Evolutionary conservation across 768 basidiomycete species (phyloP).

Genomic region (Suillus subalutaceus): DNA sequence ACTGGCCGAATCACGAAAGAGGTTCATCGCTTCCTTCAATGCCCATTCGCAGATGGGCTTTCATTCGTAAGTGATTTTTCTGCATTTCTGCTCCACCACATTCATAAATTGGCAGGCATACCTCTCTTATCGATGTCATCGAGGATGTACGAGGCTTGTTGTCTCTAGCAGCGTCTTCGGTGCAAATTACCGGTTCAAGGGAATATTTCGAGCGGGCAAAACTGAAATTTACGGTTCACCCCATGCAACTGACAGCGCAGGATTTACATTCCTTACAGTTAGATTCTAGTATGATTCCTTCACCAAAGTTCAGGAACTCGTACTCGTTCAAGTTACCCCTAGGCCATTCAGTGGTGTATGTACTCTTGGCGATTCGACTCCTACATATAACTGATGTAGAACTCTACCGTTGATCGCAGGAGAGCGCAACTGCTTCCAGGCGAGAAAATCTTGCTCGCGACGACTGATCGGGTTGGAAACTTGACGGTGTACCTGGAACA

Average conservation of each 20-base stretch:
- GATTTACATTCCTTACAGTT: constrained; percentile 32
- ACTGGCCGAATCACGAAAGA: constrained; percentile 13
- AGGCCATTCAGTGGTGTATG: constrained; percentile 20
- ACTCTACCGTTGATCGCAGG: constrained; percentile 21
- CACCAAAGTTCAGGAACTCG: constrained; percentile 21
- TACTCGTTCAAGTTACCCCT: constrained; percentile 23
- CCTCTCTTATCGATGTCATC: constrained; percentile 8
- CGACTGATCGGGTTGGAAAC: constrained; percentile 37
- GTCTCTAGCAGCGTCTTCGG: not conserved
- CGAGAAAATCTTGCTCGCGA: constrained; percentile 45
- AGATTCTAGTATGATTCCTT: constrained; percentile 24
- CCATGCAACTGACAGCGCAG: constrained; percentile 31
- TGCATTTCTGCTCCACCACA: not conserved
- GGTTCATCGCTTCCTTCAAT: constrained; percentile 26
- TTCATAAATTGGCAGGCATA: constrained; percentile 10
- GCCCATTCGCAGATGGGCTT: constrained; percentile 6
- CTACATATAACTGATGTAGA: not conserved
- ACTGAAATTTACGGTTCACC: constrained; percentile 24
- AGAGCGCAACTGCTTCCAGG: constrained; percentile 44
- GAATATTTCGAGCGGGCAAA: constrained; percentile 24
- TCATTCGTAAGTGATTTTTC: constrained; percentile 13
- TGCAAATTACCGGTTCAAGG: constrained; percentile 19
- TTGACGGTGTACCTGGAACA: constrained; percentile 44
- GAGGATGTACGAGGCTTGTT: not conserved
- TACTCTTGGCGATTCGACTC: not conserved